Conservation (phyloP, 208 protist genomes). For the Crithidia expoeki region DNA sequence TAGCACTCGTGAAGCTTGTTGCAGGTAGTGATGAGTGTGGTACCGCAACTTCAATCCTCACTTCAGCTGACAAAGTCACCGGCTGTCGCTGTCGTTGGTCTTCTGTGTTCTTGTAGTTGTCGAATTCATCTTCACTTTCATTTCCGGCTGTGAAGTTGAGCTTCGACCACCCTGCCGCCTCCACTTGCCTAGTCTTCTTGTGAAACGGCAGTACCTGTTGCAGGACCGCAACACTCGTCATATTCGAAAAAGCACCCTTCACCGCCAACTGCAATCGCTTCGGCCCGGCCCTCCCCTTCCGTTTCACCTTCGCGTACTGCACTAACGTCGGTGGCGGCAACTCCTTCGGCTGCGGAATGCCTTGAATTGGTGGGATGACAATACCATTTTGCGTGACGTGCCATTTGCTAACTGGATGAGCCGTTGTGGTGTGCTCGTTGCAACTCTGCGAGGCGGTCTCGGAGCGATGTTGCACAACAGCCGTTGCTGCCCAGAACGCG, state of each 20-base stretch:
- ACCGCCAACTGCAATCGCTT: conserved; percentile 1
- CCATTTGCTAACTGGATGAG: neutral
- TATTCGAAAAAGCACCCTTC: conserved; percentile 37
- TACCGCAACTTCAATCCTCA: too few species aligned
- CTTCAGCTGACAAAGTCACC: too few species aligned
- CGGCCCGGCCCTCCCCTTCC: conserved; percentile 11
- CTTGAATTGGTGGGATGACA: conserved; percentile 15
- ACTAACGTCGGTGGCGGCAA: conserved; percentile 7
- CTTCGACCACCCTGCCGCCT: conserved; percentile 25
- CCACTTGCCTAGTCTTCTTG: conserved; percentile 24
- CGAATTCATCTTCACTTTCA: neutral
- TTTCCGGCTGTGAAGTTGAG: conserved; percentile 1
- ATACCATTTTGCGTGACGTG: conserved; percentile 18
- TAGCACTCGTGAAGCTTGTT: neutral
- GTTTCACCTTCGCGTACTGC: conserved; percentile 13
- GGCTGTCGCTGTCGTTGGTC: too few species aligned
- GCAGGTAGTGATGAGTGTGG: too few species aligned
- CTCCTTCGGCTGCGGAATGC: conserved; percentile 12
- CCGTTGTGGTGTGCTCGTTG: neutral
- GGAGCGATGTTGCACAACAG: neutral
- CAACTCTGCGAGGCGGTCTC: conserved; percentile 10
- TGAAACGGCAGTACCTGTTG: conserved; percentile 24
- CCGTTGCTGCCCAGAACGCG: neutral
- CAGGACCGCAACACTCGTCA: conserved; percentile 32
- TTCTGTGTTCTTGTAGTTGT: neutral